phyloP scores from a whole-genome alignment of 441 rosid species.

The Biscutella laevigata region DNA sequence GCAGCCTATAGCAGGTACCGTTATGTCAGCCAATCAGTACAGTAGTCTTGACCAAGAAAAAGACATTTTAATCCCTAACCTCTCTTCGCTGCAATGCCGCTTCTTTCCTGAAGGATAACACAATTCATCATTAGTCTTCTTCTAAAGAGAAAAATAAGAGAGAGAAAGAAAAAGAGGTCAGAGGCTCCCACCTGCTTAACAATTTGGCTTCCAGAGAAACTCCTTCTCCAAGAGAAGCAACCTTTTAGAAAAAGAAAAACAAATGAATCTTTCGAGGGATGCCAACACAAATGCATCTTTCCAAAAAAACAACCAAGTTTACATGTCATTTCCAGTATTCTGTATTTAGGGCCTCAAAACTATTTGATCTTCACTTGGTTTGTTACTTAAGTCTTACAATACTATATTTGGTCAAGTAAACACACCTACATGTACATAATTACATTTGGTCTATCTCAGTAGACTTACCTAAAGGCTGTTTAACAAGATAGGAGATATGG shows the following conservation, averaged over 20 bases:
- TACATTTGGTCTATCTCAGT: background rate
- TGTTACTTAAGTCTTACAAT: background rate
- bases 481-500: background rate
- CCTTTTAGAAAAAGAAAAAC: constrained; percentile 3
- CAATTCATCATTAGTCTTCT: background rate
- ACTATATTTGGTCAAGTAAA: background rate
- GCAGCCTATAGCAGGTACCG: constrained; percentile 46
- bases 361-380: background rate
- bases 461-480: background rate
- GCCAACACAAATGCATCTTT: too few species aligned
- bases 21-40: background rate
- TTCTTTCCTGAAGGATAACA: constrained; percentile 50
- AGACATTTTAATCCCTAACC: constrained; percentile 31
- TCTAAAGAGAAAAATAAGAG: background rate
- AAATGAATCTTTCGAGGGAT: background rate
- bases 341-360: background rate
- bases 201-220: constrained; percentile 89
- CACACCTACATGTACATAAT: background rate
- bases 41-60: background rate
- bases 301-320: too few species aligned
- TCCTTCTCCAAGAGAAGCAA: constrained; percentile 94
- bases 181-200: constrained; percentile 37
- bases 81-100: constrained; percentile 91
- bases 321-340: background rate
- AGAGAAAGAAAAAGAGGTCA: background rate